Conservation (phyloP, 2,329 filamentous ascomycete genomes). For the Botrytis sinoallii region DNA sequence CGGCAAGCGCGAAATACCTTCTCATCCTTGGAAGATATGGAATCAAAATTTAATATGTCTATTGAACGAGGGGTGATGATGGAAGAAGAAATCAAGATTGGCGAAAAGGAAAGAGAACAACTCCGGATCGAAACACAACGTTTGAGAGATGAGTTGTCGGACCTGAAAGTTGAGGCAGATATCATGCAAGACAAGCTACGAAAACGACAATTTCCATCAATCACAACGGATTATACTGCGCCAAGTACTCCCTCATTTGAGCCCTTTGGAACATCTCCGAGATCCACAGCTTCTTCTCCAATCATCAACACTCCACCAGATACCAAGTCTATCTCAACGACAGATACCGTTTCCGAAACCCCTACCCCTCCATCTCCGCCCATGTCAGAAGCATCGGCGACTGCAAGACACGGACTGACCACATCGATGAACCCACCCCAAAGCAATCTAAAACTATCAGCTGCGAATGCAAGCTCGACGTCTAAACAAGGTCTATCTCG, state of each 20-base stretch:
- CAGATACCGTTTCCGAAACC: conserved; percentile 59
- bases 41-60: conserved; percentile 92
- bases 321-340: conserved; percentile 59
- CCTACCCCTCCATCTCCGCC: conserved; percentile 90
- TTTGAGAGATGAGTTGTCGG: conserved; percentile 83
- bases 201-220: conserved; percentile 60
- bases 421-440: conserved; percentile 36
- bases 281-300: conserved; percentile 86
- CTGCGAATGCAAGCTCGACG: conserved; percentile 52
- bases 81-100: conserved; percentile 88
- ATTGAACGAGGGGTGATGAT: conserved; percentile 91
- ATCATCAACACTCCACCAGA: conserved; percentile 82
- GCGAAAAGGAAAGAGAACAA: conserved; percentile 86
- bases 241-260: conserved; percentile 60
- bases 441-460: conserved; percentile 54
- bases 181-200: conserved; percentile 92
- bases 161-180: conserved; percentile 91
- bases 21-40: conserved; percentile 92
- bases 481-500: conserved; percentile 46
- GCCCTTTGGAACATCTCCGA: conserved; percentile 69
- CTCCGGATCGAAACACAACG: conserved; percentile 89
- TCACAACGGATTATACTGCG: conserved; percentile 61
- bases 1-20: conserved; percentile 93
- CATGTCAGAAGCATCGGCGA: conserved; percentile 74
- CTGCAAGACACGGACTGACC: conserved; percentile 27